Conservation (phyloP, 2,329 filamentous ascomycete genomes). For the Alternaria gansuensis region DNA sequence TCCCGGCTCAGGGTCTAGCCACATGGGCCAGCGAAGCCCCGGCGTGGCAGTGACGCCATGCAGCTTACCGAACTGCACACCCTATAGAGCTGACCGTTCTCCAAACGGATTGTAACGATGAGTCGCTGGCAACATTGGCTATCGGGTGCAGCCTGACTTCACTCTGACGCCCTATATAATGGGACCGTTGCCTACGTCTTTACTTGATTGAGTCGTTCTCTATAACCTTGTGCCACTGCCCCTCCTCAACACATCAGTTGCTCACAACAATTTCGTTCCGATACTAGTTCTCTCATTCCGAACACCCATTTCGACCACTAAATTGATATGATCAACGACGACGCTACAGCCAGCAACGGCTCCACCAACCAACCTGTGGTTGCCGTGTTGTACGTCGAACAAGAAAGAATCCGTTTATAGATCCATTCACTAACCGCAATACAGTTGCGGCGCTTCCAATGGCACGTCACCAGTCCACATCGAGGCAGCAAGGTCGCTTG, state of each 20-base stretch:
- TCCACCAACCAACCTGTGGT: conserved; percentile 68
- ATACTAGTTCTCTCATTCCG: conserved; percentile 21
- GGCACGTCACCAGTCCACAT: conserved; percentile 79
- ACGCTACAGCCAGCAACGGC: conserved; percentile 22
- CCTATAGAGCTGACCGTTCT: conserved; percentile 2
- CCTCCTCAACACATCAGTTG: conserved; percentile 16
- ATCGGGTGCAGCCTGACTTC: not conserved
- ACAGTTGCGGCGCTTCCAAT: conserved; percentile 79
- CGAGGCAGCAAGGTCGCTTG: conserved; percentile 79
- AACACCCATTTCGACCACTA: conserved; percentile 3
- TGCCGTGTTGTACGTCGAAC: conserved; percentile 77
- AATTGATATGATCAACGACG: conserved; percentile 34
- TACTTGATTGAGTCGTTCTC: not conserved
- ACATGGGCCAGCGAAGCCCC: conserved; percentile 25
- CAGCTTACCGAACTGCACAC: conserved; percentile 18
- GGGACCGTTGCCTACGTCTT: not conserved
- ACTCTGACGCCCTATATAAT: conserved; percentile 2
- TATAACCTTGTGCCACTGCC: conserved; percentile 10
- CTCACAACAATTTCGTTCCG: conserved; percentile 20
- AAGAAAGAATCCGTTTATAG: not conserved
- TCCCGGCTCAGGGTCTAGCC: conserved; percentile 26
- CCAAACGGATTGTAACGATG: conserved; percentile 9
- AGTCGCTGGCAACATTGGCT: conserved; percentile 9
- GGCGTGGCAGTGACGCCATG: conserved; percentile 29
- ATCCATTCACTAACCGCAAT: conserved; percentile 20